A percentile compares a stretch with the other conserved stretches of the same genome.
Conservation (phyloP, 192 early-diverging fungal species). For the Paraglomus occultum region DNA sequence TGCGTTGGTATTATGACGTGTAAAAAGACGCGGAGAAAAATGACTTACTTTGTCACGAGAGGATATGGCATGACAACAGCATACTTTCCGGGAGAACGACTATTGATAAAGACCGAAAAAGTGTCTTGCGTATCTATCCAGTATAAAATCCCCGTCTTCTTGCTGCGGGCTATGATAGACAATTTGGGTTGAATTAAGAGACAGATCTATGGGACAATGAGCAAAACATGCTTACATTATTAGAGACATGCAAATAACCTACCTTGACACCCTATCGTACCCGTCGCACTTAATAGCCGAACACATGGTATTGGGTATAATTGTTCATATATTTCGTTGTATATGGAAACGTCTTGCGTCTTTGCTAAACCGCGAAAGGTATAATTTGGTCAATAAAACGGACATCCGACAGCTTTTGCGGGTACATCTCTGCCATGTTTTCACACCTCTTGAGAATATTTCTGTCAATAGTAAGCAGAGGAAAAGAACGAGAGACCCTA, state of each 20-base stretch:
- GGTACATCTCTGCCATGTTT: too few relatives aligned
- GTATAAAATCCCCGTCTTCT: constrained; percentile 55
- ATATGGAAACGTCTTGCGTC: too few relatives aligned
- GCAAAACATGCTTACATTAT: background rate
- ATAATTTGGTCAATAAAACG: too few relatives aligned
- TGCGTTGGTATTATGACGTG: background rate
- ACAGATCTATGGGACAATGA: constrained; percentile 33
- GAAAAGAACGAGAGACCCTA: too few relatives aligned
- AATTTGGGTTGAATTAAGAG: constrained; percentile 1
- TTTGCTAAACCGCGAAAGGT: too few relatives aligned
- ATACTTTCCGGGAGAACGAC: constrained; percentile 41
- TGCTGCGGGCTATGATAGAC: too few relatives aligned
- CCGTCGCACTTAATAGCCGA: constrained; percentile 55
- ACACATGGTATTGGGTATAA: constrained; percentile 53
- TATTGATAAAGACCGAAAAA: constrained; percentile 47
- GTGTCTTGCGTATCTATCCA: constrained; percentile 45
- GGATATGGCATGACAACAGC: constrained; percentile 62
- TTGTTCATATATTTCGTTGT: constrained; percentile 35
- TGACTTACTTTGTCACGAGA: constrained; percentile 55
- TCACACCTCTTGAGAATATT: too few relatives aligned
- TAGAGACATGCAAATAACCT: constrained; percentile 8
- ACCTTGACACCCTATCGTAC: constrained; percentile 61
- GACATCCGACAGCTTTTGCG: too few relatives aligned
- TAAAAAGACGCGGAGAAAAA: background rate
- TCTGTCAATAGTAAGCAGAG: too few relatives aligned